Evolutionary conservation across 2,329 filamentous ascomycete species (phyloP).

Genomic region (Fusarium sarcochroum): DNA sequence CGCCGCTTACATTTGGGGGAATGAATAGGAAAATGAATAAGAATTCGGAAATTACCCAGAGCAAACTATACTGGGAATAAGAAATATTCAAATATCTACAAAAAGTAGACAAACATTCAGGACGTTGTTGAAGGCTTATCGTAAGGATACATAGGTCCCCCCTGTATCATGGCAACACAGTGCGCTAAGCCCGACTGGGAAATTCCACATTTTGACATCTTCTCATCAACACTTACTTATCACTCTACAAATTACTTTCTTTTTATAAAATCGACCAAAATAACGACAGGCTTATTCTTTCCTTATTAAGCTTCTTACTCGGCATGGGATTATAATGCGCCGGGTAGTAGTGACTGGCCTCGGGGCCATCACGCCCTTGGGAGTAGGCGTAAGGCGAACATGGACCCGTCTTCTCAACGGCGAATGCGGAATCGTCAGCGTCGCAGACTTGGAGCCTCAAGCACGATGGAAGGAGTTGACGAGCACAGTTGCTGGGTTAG

Average conservation of each 20-base stretch:
- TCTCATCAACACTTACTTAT: neutral
- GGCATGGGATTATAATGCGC: conserved; percentile 68
- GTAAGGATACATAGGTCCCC: conserved; percentile 16
- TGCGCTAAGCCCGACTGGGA: conserved; percentile 43
- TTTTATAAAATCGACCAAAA: neutral
- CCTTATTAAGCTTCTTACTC: neutral
- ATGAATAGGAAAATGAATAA: neutral
- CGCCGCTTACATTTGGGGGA: neutral
- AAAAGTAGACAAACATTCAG: neutral
- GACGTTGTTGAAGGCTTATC: conserved; percentile 29
- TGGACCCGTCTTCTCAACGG: conserved; percentile 87
- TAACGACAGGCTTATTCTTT: neutral
- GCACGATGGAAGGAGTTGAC: conserved; percentile 78
- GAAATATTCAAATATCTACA: neutral
- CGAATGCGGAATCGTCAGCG: conserved; percentile 83
- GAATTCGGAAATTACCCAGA: too few relatives aligned
- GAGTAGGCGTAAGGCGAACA: conserved; percentile 80
- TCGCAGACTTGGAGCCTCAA: conserved; percentile 71
- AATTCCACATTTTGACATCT: conserved; percentile 21
- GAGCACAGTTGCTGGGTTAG: conserved; percentile 86
- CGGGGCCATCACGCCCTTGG: conserved; percentile 86
- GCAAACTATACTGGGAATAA: neutral
- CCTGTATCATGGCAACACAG: conserved; percentile 5
- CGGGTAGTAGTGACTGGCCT: conserved; percentile 88
- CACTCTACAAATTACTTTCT: neutral